A percentile compares a stretch with the other conserved stretches of the same genome.
phyloP scores from a whole-genome alignment of 495 filamentous ascomycete genomes.

The Choiromyces venosus region DNA sequence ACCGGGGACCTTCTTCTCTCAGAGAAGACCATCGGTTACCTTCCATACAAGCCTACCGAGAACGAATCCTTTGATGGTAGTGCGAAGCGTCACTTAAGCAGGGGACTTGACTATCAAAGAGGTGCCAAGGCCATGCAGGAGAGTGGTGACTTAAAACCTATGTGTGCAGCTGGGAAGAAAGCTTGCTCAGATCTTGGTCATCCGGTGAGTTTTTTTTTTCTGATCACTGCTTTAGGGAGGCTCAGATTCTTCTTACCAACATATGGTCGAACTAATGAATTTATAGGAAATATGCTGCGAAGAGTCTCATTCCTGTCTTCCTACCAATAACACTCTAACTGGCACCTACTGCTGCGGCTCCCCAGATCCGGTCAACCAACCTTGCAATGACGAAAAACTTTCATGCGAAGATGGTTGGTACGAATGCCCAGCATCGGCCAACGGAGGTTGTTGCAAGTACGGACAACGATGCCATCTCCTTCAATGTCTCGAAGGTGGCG shows the following conservation, averaged over 20 bases:
- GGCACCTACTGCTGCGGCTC: slow-evolving; percentile 32
- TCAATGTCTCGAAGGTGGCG: slow-evolving; percentile 18
- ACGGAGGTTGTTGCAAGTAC: slow-evolving; percentile 64
- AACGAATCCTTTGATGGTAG: slow-evolving; percentile 50
- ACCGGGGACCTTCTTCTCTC: too few relatives aligned
- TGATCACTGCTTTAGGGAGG: background rate
- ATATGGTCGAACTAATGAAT: background rate
- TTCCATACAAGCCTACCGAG: slow-evolving; percentile 60
- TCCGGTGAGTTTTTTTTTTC: slow-evolving; percentile 13
- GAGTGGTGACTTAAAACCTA: background rate
- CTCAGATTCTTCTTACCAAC: background rate
- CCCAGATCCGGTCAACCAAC: slow-evolving; percentile 16
- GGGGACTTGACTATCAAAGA: too few relatives aligned
- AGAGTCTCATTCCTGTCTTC: slow-evolving; percentile 27
- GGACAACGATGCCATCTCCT: slow-evolving; percentile 20
- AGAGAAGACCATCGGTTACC: slow-evolving; percentile 53
- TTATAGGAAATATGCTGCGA: slow-evolving; percentile 33
- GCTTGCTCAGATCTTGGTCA: slow-evolving; percentile 23
- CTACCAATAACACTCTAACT: slow-evolving; percentile 25
- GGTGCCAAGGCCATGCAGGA: too few relatives aligned
- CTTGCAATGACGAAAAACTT: slow-evolving; percentile 33
- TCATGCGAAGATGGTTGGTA: slow-evolving; percentile 70
- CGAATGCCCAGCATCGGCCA: slow-evolving; percentile 57
- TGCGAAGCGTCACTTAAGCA: too few relatives aligned
- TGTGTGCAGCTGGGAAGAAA: slow-evolving; percentile 19